A percentile compares a stretch with the other conserved stretches of the same genome.
Conservation (phyloP, 495 filamentous ascomycete genomes). For the Talaromyces thailandensis region DNA sequence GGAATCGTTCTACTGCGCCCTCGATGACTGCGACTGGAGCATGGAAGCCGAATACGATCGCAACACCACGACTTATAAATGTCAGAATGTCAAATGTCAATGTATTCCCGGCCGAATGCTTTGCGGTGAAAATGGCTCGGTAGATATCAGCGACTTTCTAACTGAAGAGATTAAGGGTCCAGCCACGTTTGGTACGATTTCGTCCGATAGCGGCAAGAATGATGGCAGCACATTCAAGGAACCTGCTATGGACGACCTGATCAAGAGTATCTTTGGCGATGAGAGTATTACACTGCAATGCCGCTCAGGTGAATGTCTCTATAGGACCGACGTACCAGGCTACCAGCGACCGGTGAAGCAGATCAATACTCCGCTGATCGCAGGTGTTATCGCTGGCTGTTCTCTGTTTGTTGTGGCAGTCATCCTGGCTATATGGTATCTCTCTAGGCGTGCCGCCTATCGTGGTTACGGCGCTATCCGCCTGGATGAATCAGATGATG, state of each 20-base stretch:
- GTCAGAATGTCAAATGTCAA: conserved; percentile 72
- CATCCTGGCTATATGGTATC: conserved; percentile 78
- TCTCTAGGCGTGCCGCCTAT: conserved; percentile 59
- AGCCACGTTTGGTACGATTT: conserved; percentile 67
- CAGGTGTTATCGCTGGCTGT: conserved; percentile 82
- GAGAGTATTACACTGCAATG: conserved; percentile 77
- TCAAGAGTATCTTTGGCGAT: conserved; percentile 83
- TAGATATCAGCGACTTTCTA: conserved; percentile 88
- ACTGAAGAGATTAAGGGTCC: conserved; percentile 72
- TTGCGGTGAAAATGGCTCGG: conserved; percentile 81
- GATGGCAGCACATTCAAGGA: conserved; percentile 79
- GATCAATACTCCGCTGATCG: conserved; percentile 96
- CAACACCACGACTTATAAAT: conserved; percentile 78
- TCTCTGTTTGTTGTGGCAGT: conserved; percentile 80
- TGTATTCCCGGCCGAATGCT: conserved; percentile 90
- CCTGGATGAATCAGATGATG: conserved; percentile 87
- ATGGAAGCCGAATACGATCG: conserved; percentile 55
- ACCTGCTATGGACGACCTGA: conserved; percentile 81
- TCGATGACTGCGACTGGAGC: conserved; percentile 70
- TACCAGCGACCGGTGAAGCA: conserved; percentile 82
- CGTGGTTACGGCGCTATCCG: conserved; percentile 65
- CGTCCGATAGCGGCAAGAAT: conserved; percentile 43
- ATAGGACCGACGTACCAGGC: conserved; percentile 84
- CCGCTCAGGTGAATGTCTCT: conserved; percentile 81
- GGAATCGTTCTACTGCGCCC: conserved; percentile 93